These are phyloP conservation scores for Rhododendron ovatum DNA, from an alignment of 148 eudicot genomes.

Conservation along the genomic window DNA sequence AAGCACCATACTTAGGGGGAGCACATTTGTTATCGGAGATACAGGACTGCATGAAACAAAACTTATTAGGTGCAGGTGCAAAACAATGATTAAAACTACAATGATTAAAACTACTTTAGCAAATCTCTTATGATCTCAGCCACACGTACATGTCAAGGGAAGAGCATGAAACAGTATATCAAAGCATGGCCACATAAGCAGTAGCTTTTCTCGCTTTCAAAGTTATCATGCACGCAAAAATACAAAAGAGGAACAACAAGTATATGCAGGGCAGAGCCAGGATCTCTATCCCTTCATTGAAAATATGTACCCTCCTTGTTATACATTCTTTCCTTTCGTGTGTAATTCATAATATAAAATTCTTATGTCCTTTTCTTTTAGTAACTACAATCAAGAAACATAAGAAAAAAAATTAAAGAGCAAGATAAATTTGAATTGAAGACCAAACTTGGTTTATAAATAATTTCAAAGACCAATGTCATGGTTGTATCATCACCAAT, in stretches of 20 bases:
- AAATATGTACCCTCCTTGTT: not conserved
- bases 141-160: not conserved
- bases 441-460: not conserved
- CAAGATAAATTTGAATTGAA: not conserved
- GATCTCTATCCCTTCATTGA: not conserved
- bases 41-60: slow-evolving; percentile 79
- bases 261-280: not conserved
- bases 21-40: slow-evolving; percentile 90
- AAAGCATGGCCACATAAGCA: not conserved
- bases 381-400: not conserved
- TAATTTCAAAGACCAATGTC: not conserved
- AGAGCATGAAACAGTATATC: not conserved
- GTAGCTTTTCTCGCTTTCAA: not conserved
- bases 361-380: not conserved
- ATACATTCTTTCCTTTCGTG: not conserved
- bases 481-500: not conserved
- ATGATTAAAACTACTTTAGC: not conserved
- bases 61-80: slow-evolving; percentile 15
- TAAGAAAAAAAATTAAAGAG: not conserved
- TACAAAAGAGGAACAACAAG: not conserved
- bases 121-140: not conserved
- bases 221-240: not conserved
- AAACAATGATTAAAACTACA: not conserved
- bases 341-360: not conserved
- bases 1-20: slow-evolving; percentile 85